A percentile compares a stretch with the other conserved stretches of the same genome.
phyloP scores from a whole-genome alignment of 75 land plant species.

The Picea sitchensis region DNA sequence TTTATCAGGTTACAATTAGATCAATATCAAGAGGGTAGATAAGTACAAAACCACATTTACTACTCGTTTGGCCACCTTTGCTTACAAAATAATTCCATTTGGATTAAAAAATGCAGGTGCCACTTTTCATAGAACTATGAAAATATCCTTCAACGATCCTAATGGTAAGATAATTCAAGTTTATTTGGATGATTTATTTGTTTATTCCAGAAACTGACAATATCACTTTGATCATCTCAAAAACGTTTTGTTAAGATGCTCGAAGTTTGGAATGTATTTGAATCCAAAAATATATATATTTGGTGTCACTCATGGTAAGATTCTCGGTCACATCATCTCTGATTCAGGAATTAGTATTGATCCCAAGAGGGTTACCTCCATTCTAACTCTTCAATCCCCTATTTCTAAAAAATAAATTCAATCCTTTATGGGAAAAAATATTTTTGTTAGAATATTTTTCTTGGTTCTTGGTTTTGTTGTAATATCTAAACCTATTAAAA shows the following conservation, averaged over 20 bases:
- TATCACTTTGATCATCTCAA: neutral
- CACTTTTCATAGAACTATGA: slow-evolving; percentile 20
- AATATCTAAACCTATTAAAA: too few relatives aligned
- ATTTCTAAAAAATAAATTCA: too few relatives aligned
- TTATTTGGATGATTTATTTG: slow-evolving; percentile 30
- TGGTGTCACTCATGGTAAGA: slow-evolving; percentile 8
- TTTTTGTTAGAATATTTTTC: too few relatives aligned
- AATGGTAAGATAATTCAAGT: slow-evolving; percentile 10
- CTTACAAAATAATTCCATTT: slow-evolving; percentile 18
- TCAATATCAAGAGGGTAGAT: slow-evolving; percentile 13
- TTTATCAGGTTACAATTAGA: slow-evolving; percentile 19
- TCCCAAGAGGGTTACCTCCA: neutral
- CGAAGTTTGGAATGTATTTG: neutral
- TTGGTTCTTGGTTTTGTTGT: too few relatives aligned
- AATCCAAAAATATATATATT: slow-evolving; percentile 10
- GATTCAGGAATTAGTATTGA: slow-evolving; percentile 11
- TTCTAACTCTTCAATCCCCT: too few relatives aligned
- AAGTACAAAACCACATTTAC: slow-evolving; percentile 18
- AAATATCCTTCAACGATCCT: slow-evolving; percentile 11
- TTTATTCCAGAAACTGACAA: neutral
- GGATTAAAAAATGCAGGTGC: slow-evolving; percentile 26
- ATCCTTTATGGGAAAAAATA: too few relatives aligned
- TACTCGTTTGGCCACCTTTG: slow-evolving; percentile 18
- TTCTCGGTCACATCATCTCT: slow-evolving; percentile 5
- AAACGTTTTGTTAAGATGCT: neutral